These are phyloP conservation scores for Lepidopterella palustris DNA, from an alignment of 495 filamentous ascomycete genomes.

Conservation along the genomic window DNA sequence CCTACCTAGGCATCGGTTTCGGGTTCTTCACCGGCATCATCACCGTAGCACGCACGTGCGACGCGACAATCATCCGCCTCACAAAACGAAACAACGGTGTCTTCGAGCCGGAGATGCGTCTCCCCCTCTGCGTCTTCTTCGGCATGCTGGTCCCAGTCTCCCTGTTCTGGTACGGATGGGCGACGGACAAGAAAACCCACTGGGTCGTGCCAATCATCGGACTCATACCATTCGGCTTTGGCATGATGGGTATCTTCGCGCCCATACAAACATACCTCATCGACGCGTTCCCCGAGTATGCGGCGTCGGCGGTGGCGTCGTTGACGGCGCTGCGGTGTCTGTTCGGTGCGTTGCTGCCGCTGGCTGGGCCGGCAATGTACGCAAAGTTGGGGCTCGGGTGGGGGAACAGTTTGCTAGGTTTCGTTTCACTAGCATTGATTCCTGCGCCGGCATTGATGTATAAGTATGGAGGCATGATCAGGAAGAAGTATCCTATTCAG, in stretches of 20 bases:
- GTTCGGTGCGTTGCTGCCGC: constrained; percentile 45
- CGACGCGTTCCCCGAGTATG: constrained; percentile 32
- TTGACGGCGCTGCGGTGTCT: constrained; percentile 47
- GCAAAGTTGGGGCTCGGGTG: constrained; percentile 40
- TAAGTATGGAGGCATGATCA: constrained; percentile 25
- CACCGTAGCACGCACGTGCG: constrained; percentile 14
- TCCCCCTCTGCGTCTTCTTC: constrained; percentile 25
- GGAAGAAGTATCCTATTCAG: constrained; percentile 15
- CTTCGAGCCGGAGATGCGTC: constrained; percentile 27
- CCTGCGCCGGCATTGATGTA: constrained; percentile 36
- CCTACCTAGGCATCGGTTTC: constrained; percentile 23
- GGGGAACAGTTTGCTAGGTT: constrained; percentile 44
- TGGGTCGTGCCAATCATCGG: constrained; percentile 52
- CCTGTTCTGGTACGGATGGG: constrained; percentile 30
- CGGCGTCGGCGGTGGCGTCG: constrained; percentile 37
- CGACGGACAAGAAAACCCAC: constrained; percentile 18
- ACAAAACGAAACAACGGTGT: constrained; percentile 21
- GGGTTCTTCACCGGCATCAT: constrained; percentile 19
- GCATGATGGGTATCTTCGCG: constrained; percentile 40
- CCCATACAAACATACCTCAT: constrained; percentile 36
- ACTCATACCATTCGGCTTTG: constrained; percentile 47
- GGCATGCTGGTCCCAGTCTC: constrained; percentile 22
- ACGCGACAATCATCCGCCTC: constrained; percentile 21
- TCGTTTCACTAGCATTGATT: constrained; percentile 38
- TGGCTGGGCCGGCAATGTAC: constrained; percentile 47